Percentiles rank a stretch among this genome's conserved stretches.
These are phyloP conservation scores for Aegilops bicornis DNA, from an alignment of 176 grass and related monocot genomes.

Conservation along the genomic window DNA sequence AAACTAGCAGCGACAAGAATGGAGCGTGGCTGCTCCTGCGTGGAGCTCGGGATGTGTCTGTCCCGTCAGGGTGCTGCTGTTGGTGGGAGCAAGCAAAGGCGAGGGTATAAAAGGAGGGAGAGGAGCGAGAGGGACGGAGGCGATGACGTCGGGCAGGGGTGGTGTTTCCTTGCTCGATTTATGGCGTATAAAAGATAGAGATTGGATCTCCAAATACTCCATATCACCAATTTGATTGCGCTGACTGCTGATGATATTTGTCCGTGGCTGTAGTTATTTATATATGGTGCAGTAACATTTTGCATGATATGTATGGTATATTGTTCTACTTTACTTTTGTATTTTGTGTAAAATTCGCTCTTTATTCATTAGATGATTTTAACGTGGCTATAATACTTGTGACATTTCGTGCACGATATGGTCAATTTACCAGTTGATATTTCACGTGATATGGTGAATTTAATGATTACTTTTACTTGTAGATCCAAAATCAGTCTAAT, in stretches of 20 bases:
- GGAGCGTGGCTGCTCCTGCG: not conserved
- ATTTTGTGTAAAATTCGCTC: not conserved
- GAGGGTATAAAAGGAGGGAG: not conserved
- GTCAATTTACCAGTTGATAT: not conserved
- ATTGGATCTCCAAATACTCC: not conserved
- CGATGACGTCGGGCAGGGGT: not conserved
- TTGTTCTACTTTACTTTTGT: not conserved
- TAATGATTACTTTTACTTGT: not conserved
- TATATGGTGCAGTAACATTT: not conserved
- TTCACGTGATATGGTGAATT: not conserved
- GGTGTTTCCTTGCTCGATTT: not conserved
- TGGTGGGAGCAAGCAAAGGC: too few species aligned
- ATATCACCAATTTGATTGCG: not conserved
- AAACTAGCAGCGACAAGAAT: not conserved
- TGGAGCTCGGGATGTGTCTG: not conserved
- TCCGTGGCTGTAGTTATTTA: not conserved
- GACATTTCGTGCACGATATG: not conserved
- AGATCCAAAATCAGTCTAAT: not conserved
- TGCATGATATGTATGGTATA: not conserved
- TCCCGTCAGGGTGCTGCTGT: not conserved
- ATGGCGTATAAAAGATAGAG: not conserved
- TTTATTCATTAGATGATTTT: not conserved
- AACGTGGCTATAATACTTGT: not conserved
- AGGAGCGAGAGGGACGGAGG: not conserved
- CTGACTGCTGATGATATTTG: not conserved